Percentiles rank a stretch among this genome's conserved stretches.
Conservation (phyloP, 176 grass and related monocot species). For the Echinochloa phyllopogon region DNA sequence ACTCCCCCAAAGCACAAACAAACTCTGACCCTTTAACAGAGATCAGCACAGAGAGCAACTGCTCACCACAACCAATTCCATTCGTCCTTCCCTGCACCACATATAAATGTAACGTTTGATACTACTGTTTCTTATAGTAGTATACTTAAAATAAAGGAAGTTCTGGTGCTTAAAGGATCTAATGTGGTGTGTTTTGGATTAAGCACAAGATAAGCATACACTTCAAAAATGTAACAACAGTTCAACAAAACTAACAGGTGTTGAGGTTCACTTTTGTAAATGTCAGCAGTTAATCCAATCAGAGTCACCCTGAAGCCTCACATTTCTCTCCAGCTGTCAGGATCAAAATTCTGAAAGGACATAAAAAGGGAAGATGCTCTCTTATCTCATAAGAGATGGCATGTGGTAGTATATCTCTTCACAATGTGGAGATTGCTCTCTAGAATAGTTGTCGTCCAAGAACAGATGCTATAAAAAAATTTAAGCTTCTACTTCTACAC, state of each 20-base stretch:
- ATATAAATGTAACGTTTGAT: neutral
- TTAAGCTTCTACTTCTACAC: neutral
- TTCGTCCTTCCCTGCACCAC: constrained; percentile 8
- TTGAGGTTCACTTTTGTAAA: neutral
- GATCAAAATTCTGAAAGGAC: constrained; percentile 48
- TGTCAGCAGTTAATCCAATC: neutral
- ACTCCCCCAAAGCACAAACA: constrained; percentile 56
- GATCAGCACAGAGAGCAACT: constrained; percentile 50
- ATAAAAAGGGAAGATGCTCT: constrained; percentile 32
- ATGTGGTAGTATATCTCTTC: constrained; percentile 31
- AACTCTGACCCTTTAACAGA: constrained; percentile 64
- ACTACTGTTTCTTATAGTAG: neutral
- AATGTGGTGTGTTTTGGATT: neutral
- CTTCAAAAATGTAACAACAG: neutral
- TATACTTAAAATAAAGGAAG: neutral
- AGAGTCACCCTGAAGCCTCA: constrained; percentile 4
- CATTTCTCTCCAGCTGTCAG: constrained; percentile 35
- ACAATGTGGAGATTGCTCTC: neutral
- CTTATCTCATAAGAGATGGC: constrained; percentile 33
- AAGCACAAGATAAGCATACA: neutral
- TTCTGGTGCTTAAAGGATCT: neutral
- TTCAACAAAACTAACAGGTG: neutral
- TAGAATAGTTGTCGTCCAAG: neutral
- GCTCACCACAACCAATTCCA: constrained; percentile 40
- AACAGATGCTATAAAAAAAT: neutral